Percentiles rank a stretch among this genome's conserved stretches.
phyloP scores from a whole-genome alignment of 2,329 filamentous ascomycete species.

The Phaeosphaeria sp. region DNA sequence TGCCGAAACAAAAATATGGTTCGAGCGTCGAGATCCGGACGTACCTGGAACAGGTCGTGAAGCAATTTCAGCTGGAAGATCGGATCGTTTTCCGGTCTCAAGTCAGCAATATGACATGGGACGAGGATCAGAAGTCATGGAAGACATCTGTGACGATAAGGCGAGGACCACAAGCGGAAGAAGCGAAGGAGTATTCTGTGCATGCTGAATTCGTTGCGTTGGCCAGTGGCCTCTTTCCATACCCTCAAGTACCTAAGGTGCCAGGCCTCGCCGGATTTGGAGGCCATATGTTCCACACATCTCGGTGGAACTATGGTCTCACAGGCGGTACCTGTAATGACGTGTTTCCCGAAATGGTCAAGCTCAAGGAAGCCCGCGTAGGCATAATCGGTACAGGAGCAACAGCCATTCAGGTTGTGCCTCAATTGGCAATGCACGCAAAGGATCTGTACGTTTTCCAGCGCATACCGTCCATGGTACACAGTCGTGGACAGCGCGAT shows the following conservation, averaged over 20 bases:
- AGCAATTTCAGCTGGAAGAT: slow-evolving; percentile 37
- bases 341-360: slow-evolving; percentile 34
- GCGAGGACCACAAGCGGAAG: slow-evolving; percentile 24
- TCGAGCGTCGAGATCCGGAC: slow-evolving; percentile 53
- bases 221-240: slow-evolving; percentile 50
- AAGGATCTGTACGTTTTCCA: slow-evolving; percentile 54
- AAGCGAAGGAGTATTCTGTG: slow-evolving; percentile 19
- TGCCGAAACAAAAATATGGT: slow-evolving; percentile 58
- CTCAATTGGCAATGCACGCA: slow-evolving; percentile 47
- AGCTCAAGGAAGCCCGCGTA: slow-evolving; percentile 49
- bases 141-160: slow-evolving; percentile 20
- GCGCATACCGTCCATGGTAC: slow-evolving; percentile 51
- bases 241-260: slow-evolving; percentile 56
- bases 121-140: slow-evolving; percentile 49
- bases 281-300: slow-evolving; percentile 52
- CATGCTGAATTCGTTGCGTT: slow-evolving; percentile 47
- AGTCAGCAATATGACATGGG: slow-evolving; percentile 52
- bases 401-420: slow-evolving; percentile 52
- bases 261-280: slow-evolving; percentile 47
- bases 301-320: slow-evolving; percentile 53
- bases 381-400: slow-evolving; percentile 56
- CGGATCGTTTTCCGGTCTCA: slow-evolving; percentile 54
- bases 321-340: slow-evolving; percentile 46
- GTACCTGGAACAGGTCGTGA: slow-evolving; percentile 45
- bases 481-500: slow-evolving; percentile 39